Base-by-base conservation (phyloP, 2,329 filamentous ascomycete species). In the Aspergillus brasiliensis region DNA sequence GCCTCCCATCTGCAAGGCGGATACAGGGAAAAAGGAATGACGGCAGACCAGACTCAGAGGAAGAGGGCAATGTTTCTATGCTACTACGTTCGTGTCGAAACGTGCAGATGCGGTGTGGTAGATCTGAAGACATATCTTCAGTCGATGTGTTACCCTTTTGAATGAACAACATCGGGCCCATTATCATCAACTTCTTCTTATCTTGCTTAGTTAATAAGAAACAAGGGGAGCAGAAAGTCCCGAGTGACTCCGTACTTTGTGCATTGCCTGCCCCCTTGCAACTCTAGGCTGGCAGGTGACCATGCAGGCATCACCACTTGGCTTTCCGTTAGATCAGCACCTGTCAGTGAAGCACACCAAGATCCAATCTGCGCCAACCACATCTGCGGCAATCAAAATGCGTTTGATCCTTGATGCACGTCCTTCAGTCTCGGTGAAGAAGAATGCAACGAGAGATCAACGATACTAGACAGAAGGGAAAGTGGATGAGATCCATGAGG, bases 201-300 rank as follows among this genome's bases (percentile, higher is more conserved):
- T 21, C 5, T 13, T 23, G 40, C 31, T 44, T 13, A 11, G 8
- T 44, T 44, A 28, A 31, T 17, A 28, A 10, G 15, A 27, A 31
- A 13, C 31, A n/a, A 27, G 46, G 25, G 23, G 0, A 23, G 8
- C 7, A 17, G n/a, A 49, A 49, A 49, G 46, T 28, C 25, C 27
- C 15, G 46, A 49, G 23, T 2, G 3, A 6, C 46, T 48, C 8
- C 46, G 51, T 44, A 54, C 38, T 46, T 55, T 44, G 38, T 42
- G 15, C 38, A 13, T 31, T 31, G n/a, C 2, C 10, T 25, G 19
- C 46, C 31, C 27, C 52, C 52, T 55, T 55, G 52, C 52, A 42
- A 42, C 40, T 44, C 13, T 13, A 13, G 23, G 52, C 27, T 44
- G 38, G 52, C 52, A 55, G 52, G 38, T 55, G 52, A 55, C 52